These are phyloP conservation scores for Huiozyma sinensis DNA, from an alignment of 805 yeast species.

Conservation along the genomic window DNA sequence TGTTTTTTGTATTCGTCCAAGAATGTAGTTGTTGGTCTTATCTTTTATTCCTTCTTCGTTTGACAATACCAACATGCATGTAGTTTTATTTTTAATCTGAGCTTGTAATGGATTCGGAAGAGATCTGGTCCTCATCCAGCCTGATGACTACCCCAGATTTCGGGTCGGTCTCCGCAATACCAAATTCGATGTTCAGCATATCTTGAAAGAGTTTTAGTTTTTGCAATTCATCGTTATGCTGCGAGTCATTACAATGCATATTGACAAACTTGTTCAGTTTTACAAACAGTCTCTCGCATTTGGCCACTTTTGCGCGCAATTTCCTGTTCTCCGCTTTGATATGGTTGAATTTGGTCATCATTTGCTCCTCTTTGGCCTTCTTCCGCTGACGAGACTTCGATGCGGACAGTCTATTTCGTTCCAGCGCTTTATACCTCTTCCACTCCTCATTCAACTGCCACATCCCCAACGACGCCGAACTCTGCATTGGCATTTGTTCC, in stretches of 20 bases:
- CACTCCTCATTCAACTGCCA: conserved; percentile 42
- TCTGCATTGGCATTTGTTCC: neutral
- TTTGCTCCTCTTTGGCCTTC: conserved; percentile 49
- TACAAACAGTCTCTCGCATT: conserved; percentile 19
- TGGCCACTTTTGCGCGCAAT: conserved; percentile 25
- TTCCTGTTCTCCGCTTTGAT: conserved; percentile 33
- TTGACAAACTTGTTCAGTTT: conserved; percentile 14
- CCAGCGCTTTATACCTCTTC: conserved; percentile 46
- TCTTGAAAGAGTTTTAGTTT: conserved; percentile 10
- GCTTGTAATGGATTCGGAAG: neutral
- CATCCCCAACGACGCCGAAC: neutral
- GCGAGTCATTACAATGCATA: conserved; percentile 8
- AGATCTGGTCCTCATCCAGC: neutral
- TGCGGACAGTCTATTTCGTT: conserved; percentile 50
- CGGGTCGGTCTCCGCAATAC: conserved; percentile 1
- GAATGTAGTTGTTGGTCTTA: no score
- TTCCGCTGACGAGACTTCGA: conserved; percentile 51
- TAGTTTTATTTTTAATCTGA: no score
- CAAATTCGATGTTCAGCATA: conserved; percentile 6
- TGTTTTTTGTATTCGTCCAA: no score
- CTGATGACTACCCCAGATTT: neutral
- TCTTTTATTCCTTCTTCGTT: no score
- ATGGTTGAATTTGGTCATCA: conserved; percentile 44
- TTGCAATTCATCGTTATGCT: conserved; percentile 4
- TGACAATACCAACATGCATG: no score